These are phyloP conservation scores for Tylopilus balloui DNA, from an alignment of 768 basidiomycete species.

Conservation along the genomic window DNA sequence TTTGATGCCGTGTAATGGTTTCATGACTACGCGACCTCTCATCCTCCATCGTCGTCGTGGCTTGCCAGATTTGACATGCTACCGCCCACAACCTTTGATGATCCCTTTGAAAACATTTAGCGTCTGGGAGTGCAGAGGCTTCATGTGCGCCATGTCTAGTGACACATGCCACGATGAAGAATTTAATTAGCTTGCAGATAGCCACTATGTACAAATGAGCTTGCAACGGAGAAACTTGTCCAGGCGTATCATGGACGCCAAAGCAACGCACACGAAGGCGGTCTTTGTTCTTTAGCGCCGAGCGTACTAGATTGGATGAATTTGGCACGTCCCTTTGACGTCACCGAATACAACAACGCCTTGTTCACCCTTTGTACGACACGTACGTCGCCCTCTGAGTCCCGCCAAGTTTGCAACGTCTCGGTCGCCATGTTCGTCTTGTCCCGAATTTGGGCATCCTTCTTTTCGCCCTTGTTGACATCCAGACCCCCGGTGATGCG, in stretches of 20 bases:
- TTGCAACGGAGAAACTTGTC: neutral
- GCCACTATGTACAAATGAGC: neutral
- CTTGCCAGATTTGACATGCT: neutral
- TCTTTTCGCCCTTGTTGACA: slow-evolving; percentile 9
- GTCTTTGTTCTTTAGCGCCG: slow-evolving; percentile 6
- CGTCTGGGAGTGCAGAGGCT: neutral
- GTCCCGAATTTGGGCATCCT: slow-evolving; percentile 22
- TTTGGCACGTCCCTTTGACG: neutral
- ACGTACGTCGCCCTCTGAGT: neutral
- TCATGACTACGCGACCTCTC: neutral
- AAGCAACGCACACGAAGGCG: neutral
- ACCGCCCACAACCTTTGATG: neutral
- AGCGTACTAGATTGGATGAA: neutral
- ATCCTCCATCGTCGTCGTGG: neutral
- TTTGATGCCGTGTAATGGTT: neutral
- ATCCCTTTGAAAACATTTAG: neutral
- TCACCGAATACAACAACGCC: slow-evolving; percentile 20
- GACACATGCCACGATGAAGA: neutral
- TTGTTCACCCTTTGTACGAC: slow-evolving; percentile 19
- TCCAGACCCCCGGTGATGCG: slow-evolving; percentile 4
- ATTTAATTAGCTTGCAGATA: neutral
- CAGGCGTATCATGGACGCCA: neutral
- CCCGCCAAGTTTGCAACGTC: neutral
- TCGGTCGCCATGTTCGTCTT: slow-evolving; percentile 22
- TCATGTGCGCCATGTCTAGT: slow-evolving; percentile 1